phyloP scores from a whole-genome alignment of 2,329 filamentous ascomycete species.

The Verticillium klebahnii region DNA sequence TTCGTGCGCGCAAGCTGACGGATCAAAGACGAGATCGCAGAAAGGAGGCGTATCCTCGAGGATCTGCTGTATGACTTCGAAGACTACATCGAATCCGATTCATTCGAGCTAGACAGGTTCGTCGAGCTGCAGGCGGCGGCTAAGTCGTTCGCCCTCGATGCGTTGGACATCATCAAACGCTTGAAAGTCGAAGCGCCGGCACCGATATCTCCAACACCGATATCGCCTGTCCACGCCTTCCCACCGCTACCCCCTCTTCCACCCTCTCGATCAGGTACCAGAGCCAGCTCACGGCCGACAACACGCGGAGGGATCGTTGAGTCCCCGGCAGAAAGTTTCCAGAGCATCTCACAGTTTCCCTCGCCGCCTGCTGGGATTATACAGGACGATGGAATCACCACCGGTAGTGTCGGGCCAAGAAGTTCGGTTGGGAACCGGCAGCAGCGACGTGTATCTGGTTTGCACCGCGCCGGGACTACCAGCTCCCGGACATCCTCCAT shows the following conservation, averaged over 20 bases:
- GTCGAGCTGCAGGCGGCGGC: constrained; percentile 31
- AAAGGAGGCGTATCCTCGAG: constrained; percentile 25
- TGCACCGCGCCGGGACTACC: constrained; percentile 1
- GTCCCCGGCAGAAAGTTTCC: neutral
- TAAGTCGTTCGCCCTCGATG: constrained; percentile 33
- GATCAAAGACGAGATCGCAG: constrained; percentile 21
- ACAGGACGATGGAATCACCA: neutral
- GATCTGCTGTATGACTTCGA: constrained; percentile 39
- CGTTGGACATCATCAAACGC: constrained; percentile 29
- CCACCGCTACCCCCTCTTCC: neutral
- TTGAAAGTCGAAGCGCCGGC: constrained; percentile 4
- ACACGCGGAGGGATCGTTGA: neutral
- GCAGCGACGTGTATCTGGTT: neutral
- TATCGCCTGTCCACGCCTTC: neutral
- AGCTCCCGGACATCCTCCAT: neutral
- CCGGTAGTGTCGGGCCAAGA: neutral
- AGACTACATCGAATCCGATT: constrained; percentile 32
- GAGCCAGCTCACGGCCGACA: neutral
- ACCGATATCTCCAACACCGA: neutral
- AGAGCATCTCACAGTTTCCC: constrained; percentile 1
- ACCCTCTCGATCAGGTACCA: neutral
- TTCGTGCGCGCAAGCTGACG: neutral
- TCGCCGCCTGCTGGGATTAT: neutral
- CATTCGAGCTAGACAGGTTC: constrained; percentile 31
- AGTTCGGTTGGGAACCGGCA: neutral